These are phyloP conservation scores for Isabelozyma heimii DNA, from an alignment of 805 yeast genomes.

Conservation along the genomic window DNA sequence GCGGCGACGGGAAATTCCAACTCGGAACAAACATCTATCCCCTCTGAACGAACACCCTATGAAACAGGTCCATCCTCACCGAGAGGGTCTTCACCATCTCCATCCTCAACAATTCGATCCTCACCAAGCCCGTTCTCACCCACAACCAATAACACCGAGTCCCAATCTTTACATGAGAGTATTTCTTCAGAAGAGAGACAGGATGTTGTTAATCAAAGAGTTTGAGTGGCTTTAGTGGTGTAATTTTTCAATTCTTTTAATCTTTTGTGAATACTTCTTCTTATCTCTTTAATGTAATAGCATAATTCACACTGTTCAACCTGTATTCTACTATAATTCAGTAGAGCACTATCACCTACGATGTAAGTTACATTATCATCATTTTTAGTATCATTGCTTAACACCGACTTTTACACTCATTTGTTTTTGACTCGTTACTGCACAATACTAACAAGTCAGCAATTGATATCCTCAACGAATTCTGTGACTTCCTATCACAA, in stretches of 20 bases:
- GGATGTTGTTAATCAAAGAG: background rate
- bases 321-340: background rate
- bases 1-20: background rate
- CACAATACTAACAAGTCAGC: no score
- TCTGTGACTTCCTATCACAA: no score
- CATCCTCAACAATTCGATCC: no score
- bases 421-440: no score
- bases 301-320: background rate
- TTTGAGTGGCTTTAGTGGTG: background rate
- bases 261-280: conserved; percentile 59
- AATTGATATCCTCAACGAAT: no score
- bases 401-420: background rate
- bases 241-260: conserved; percentile 22
- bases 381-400: no score
- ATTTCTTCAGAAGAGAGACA: background rate
- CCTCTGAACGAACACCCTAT: no score
- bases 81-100: no score
- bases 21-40: background rate
- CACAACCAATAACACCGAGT: background rate
- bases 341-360: no score
- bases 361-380: no score
- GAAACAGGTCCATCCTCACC: no score
- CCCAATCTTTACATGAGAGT: background rate
- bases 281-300: conserved; percentile 17
- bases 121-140: background rate